phyloP scores from a whole-genome alignment of 78 protist genomes.

The Isochrysis galbana region DNA sequence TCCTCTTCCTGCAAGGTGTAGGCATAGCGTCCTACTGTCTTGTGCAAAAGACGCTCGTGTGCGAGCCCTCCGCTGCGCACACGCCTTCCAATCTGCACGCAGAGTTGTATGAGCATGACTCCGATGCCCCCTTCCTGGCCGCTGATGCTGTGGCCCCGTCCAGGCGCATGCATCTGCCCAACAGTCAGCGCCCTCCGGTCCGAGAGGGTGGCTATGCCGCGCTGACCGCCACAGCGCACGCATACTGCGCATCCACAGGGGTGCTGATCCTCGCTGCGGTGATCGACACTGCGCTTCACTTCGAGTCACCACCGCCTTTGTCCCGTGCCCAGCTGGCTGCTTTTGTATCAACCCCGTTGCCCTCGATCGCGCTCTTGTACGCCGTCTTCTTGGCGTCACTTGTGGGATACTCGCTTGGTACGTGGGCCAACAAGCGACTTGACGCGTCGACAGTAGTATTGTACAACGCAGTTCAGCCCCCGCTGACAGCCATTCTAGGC shows the following conservation, averaged over 20 bases:
- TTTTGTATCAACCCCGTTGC: too few species aligned
- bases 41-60: background rate
- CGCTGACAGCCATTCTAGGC: background rate
- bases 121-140: background rate
- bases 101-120: too few species aligned
- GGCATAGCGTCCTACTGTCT: background rate
- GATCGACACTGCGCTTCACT: background rate
- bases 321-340: background rate
- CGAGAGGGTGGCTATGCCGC: background rate
- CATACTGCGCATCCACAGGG: background rate
- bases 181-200: background rate
- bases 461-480: background rate
- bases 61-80: background rate
- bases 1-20: background rate
- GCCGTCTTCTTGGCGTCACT: background rate
- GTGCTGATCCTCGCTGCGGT: background rate
- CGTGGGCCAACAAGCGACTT: background rate
- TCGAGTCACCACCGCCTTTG: background rate
- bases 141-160: background rate
- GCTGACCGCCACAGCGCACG: background rate
- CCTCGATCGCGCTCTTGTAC: background rate
- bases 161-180: background rate
- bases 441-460: background rate
- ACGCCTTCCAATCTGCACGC: too few species aligned
- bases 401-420: background rate